Evolutionary conservation across 2,329 filamentous ascomycete species (phyloP).

Genomic region (Torrubiella hemipterigena): DNA sequence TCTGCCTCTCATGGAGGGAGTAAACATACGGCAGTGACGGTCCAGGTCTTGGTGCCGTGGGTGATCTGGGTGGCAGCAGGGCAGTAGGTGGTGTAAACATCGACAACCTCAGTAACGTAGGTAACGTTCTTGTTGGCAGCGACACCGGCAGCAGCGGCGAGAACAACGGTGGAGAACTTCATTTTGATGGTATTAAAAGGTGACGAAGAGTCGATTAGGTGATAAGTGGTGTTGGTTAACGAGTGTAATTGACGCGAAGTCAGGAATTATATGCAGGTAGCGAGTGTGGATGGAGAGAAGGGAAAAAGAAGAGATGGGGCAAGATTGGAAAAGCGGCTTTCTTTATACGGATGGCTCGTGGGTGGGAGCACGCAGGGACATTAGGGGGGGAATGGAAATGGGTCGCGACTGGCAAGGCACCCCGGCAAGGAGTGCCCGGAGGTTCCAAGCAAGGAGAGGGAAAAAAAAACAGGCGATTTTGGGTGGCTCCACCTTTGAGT

Average conservation of each 20-base stretch:
- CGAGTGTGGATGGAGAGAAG: conserved; percentile 29
- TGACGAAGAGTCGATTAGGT: conserved; percentile 19
- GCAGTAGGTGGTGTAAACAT: conserved; percentile 60
- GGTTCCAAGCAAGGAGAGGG: too few relatives aligned
- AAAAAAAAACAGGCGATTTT: too few relatives aligned
- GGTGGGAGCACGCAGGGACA: too few relatives aligned
- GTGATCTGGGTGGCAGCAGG: conserved; percentile 52
- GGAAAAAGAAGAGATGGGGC: conserved; percentile 12
- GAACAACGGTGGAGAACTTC: conserved; percentile 47
- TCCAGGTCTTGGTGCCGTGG: conserved; percentile 56
- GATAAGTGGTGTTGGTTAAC: conserved; percentile 24
- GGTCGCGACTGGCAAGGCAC: too few relatives aligned
- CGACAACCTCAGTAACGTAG: conserved; percentile 51
- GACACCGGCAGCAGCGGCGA: conserved; percentile 39
- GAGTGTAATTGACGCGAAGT: conserved; percentile 49
- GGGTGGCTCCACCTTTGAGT: too few relatives aligned
- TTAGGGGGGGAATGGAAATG: too few relatives aligned
- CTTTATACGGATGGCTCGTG: conserved; percentile 47
- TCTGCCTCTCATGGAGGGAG: conserved; percentile 1
- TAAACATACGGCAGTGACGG: conserved; percentile 42
- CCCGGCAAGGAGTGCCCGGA: too few relatives aligned
- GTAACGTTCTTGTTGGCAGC: conserved; percentile 41
- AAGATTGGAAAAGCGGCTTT: conserved; percentile 25
- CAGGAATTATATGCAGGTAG: conserved; percentile 31
- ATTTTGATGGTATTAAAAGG: conserved; percentile 45